phyloP scores from a whole-genome alignment of 768 basidiomycete genomes.

The Russula sp. region DNA sequence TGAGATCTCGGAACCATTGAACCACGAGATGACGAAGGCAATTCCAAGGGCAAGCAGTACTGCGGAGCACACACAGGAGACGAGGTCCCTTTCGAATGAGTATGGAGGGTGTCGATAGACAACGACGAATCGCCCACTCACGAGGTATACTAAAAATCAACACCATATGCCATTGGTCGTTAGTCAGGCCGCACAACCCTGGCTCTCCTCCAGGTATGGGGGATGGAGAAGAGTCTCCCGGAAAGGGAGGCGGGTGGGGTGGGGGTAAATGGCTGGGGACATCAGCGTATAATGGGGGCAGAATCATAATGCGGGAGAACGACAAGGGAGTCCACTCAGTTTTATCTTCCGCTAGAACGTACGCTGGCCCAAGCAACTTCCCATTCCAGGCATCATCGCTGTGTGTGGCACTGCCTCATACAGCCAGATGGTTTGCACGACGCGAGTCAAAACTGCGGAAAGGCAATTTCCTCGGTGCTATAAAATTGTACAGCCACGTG shows the following conservation, averaged over 20 bases:
- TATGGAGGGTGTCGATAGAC: background rate
- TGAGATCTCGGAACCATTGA: background rate
- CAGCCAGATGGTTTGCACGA: background rate
- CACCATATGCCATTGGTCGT: background rate
- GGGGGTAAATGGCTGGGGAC: background rate
- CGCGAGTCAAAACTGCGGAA: background rate
- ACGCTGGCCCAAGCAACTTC: background rate
- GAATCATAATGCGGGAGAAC: background rate
- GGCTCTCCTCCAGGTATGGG: background rate
- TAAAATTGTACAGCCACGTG: background rate
- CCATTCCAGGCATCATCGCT: background rate
- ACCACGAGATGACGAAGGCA: constrained; percentile 4
- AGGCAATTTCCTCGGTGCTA: background rate
- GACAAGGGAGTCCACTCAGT: background rate
- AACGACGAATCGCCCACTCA: background rate
- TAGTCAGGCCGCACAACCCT: constrained; percentile 14
- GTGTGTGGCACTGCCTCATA: background rate
- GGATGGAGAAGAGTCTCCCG: background rate
- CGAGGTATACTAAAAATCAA: background rate
- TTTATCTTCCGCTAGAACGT: background rate
- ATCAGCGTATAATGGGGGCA: background rate
- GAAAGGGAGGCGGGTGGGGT: background rate
- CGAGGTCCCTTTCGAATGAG: background rate
- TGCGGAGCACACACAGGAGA: background rate
- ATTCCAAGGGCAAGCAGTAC: background rate